These are phyloP conservation scores for Diaporthe caulivora DNA, from an alignment of 2,329 filamentous ascomycete species.

Conservation along the genomic window DNA sequence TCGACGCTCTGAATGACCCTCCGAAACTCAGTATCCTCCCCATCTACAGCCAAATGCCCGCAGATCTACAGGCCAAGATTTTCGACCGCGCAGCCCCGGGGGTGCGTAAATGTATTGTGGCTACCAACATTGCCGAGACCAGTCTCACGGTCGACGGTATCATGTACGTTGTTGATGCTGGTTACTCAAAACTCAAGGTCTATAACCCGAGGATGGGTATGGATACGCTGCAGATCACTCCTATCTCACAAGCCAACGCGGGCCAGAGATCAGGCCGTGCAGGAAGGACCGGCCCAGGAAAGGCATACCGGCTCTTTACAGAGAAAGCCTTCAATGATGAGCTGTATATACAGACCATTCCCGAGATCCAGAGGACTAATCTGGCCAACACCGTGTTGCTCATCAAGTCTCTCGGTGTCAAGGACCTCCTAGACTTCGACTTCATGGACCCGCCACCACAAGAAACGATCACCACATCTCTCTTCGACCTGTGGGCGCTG, in stretches of 20 bases:
- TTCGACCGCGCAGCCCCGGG: constrained; percentile 92
- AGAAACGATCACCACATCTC: constrained; percentile 95
- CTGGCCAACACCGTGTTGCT: constrained; percentile 94
- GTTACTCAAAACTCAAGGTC: constrained; percentile 97
- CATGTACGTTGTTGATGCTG: constrained; percentile 98
- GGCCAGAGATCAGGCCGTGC: constrained; percentile 94
- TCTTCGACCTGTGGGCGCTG: constrained; percentile 97
- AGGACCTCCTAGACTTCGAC: constrained; percentile 94
- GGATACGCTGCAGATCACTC: constrained; percentile 98
- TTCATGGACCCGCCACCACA: constrained; percentile 99
- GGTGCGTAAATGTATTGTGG: constrained; percentile 96
- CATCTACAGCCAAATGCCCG: constrained; percentile 99
- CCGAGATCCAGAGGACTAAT: constrained; percentile 97
- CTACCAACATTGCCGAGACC: constrained; percentile 98
- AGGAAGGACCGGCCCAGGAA: constrained; percentile 93
- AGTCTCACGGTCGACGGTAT: constrained; percentile 98
- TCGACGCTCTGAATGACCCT: constrained; percentile 91
- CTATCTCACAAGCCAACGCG: constrained; percentile 96
- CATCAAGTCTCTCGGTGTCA: constrained; percentile 93
- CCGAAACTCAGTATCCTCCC: constrained; percentile 94
- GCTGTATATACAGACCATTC: constrained; percentile 95
- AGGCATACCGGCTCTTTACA: constrained; percentile 93
- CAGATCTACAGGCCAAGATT: constrained; percentile 96
- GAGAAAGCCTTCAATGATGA: constrained; percentile 97
- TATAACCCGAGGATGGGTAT: constrained; percentile 99